Evolutionary conservation across 2,329 filamentous ascomycete genomes (phyloP).

Genomic region (Alternaria burnsii): DNA sequence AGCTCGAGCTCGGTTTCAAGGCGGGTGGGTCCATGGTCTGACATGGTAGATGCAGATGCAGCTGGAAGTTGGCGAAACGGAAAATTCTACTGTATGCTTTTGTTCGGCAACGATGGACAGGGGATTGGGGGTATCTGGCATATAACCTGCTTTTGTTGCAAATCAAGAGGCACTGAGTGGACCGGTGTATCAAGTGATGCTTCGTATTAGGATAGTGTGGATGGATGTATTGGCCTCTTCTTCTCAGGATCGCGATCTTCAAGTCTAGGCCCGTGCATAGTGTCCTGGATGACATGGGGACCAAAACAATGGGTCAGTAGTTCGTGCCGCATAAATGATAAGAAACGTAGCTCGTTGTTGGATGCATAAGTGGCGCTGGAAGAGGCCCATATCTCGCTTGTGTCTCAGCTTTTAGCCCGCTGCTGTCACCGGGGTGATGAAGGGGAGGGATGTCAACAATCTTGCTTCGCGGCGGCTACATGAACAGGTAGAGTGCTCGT

Average conservation of each 20-base stretch:
- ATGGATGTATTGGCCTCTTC: conserved; percentile 8
- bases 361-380: conserved; percentile 16
- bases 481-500: background rate
- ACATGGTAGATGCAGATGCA: conserved; percentile 14
- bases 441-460: background rate
- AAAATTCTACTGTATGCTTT: background rate
- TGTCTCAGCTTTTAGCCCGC: conserved; percentile 16
- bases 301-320: conserved; percentile 6
- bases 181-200: conserved; percentile 5
- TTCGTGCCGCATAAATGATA: conserved; percentile 9
- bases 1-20: conserved; percentile 52
- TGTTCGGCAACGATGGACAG: background rate
- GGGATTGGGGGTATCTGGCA: background rate
- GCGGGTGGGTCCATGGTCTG: conserved; percentile 24
- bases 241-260: conserved; percentile 10
- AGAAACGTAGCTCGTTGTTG: conserved; percentile 4
- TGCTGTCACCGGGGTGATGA: conserved; percentile 12
- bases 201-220: background rate
- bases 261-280: conserved; percentile 3
- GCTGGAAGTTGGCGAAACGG: background rate
- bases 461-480: background rate
- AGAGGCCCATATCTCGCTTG: conserved; percentile 15
- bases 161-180: conserved; percentile 3
- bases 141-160: conserved; percentile 5
- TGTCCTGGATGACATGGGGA: no score